These are phyloP conservation scores for Phaeosphaeriaceae sp. DNA, from an alignment of 2,329 filamentous ascomycete genomes.

Conservation along the genomic window DNA sequence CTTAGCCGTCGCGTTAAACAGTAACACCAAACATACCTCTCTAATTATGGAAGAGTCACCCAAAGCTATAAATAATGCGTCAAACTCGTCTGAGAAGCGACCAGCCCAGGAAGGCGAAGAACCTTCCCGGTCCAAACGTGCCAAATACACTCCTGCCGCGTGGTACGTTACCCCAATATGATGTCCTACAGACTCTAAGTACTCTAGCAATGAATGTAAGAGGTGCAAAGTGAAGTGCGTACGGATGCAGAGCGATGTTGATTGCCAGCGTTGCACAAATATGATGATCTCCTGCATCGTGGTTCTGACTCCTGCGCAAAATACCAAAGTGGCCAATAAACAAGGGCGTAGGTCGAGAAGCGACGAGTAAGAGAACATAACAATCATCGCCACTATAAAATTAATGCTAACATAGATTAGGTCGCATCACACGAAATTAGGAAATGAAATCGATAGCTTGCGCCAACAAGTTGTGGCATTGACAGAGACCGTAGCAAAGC, in stretches of 20 bases:
- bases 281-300: slow-evolving; percentile 19
- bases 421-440: slow-evolving; percentile 11
- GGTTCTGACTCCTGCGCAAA: slow-evolving; percentile 13
- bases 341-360: slow-evolving; percentile 5
- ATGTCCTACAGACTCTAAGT: background rate
- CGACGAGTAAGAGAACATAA: slow-evolving; percentile 12
- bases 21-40: no score
- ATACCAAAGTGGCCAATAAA: slow-evolving; percentile 15
- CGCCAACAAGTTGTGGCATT: slow-evolving; percentile 19
- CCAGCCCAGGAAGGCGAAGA: slow-evolving; percentile 11
- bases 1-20: no score
- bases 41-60: background rate
- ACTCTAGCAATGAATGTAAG: slow-evolving; percentile 26
- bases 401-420: background rate
- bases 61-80: background rate
- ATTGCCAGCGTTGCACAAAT: slow-evolving; percentile 24
- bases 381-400: background rate
- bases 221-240: slow-evolving; percentile 26
- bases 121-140: slow-evolving; percentile 21
- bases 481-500: slow-evolving; percentile 1
- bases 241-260: slow-evolving; percentile 8
- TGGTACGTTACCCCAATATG: slow-evolving; percentile 13
- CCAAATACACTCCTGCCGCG: slow-evolving; percentile 26
- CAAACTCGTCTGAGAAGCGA: slow-evolving; percentile 19
- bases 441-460: slow-evolving; percentile 18